A percentile compares a stretch with the other conserved stretches of the same genome.
Conservation (phyloP, 345 rosid genomes). For the Odontarrhena argentea region DNA sequence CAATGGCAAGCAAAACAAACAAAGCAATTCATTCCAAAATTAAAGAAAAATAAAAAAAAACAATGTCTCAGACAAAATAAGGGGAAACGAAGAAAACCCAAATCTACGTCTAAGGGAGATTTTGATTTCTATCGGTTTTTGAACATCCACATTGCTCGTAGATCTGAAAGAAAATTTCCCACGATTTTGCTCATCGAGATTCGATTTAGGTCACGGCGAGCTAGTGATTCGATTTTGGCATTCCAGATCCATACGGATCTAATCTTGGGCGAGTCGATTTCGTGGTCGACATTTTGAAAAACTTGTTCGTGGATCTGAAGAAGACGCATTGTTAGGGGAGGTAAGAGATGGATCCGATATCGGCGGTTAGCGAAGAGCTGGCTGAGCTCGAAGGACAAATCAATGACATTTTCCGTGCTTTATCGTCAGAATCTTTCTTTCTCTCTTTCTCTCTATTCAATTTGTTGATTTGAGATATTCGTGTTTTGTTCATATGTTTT, state of each 20-base stretch:
- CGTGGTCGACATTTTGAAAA: constrained; percentile 18
- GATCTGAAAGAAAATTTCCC: constrained; percentile 25
- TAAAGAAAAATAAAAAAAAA: background rate
- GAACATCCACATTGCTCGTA: constrained; percentile 33
- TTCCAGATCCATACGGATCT: constrained; percentile 38
- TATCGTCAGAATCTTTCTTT: constrained; percentile 60
- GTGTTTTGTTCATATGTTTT: background rate
- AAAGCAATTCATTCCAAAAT: background rate
- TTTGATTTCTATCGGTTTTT: constrained; percentile 19
- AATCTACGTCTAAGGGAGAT: constrained; percentile 13
- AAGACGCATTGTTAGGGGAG: constrained; percentile 26
- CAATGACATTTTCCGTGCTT: constrained; percentile 79
- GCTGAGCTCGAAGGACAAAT: constrained; percentile 88
- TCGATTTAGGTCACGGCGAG: constrained; percentile 26
- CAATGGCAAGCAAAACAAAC: constrained; percentile 24
- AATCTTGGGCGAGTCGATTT: constrained; percentile 31
- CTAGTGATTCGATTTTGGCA: constrained; percentile 20
- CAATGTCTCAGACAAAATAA: constrained; percentile 17
- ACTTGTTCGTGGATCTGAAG: constrained; percentile 35
- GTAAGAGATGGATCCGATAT: constrained; percentile 59
- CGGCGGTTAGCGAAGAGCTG: constrained; percentile 76
- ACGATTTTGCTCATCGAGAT: constrained; percentile 17
- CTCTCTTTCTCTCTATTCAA: background rate
- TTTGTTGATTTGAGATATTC: background rate
- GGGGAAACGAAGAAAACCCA: background rate